A percentile compares a stretch with the other conserved stretches of the same genome.
phyloP scores from a whole-genome alignment of 208 protist species.

The Entamoeba dispar region DNA sequence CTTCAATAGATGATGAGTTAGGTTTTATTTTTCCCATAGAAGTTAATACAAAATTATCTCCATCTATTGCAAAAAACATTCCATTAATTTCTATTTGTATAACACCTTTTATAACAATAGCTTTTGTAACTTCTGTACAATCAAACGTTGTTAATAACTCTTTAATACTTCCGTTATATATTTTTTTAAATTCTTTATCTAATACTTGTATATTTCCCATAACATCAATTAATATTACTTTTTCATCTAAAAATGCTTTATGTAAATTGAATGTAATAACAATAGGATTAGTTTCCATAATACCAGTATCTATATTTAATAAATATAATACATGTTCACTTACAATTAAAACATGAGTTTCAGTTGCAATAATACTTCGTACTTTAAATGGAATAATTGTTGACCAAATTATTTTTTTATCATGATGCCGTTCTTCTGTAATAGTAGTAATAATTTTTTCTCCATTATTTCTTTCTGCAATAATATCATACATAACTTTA shows the following conservation, averaged over 20 bases:
- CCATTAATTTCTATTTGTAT: background rate
- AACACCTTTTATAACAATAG: background rate
- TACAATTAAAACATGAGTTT: background rate
- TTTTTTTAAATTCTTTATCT: background rate
- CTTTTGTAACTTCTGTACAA: background rate
- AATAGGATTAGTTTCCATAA: background rate
- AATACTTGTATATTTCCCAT: background rate
- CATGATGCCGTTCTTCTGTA: background rate
- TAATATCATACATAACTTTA: background rate
- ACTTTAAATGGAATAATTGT: background rate
- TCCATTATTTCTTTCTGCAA: background rate
- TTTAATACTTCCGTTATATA: background rate
- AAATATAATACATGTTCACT: background rate
- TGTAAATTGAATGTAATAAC: background rate
- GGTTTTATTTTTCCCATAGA: background rate
- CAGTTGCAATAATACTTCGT: background rate
- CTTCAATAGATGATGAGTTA: background rate
- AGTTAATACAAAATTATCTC: background rate
- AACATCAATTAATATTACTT: background rate
- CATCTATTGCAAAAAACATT: background rate
- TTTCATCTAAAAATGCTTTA: background rate
- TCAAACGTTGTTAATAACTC: background rate
- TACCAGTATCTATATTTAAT: background rate
- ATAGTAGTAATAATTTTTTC: background rate
- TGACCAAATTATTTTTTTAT: background rate